Evolutionary conservation across 2,329 filamentous ascomycete species (phyloP), one percentile per base, ranked within the genome.

Genomic region (Didymella pinodella): DNA sequence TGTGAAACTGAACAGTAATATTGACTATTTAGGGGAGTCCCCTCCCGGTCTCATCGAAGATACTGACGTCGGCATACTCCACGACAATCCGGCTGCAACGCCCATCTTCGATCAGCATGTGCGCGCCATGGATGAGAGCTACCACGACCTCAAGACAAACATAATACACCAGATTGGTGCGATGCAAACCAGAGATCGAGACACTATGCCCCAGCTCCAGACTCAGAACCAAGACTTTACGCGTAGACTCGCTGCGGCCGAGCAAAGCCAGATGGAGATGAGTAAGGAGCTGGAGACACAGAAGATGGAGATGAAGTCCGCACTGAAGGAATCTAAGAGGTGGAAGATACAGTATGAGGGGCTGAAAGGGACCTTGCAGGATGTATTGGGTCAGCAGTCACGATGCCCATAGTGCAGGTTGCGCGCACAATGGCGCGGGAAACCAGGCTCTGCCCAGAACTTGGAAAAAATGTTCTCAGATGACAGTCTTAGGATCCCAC

Each of bases 261-360:
- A 52, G 7, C 20, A 52, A 31, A 12, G 16, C 4, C 48, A n/a
- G 12, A 11, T 8, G 26, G 32, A 25, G 12, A 2, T 46, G 12
- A 20, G 16, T 8, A 46, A 29, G 5, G 31, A 50, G 32, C 32
- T 48, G 3, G 46, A 44, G 28, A 14, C 8, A 2, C 22, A 45
- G 7, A 25, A 25, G 8, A 29, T 5, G 7, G 29, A 56, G 28
- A 14, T 10, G 1, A 51, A 43, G 31, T 26, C 34, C 7, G 34
- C 34, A 1, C 7, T 34, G 11, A n/a, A 36, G 7, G 32, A 51
- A 11, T 25, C 32, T 20, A 16, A 20, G 2, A 7, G 7, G 6
- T 57, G 54, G 54, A 57, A 57, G 26, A 3, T 16, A 5, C 47
- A 47, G 20, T 57, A 50, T 47, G 47, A 57, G 16, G 41, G 32